These are phyloP conservation scores for Peronospora farinosa DNA, from an alignment of 352 stramenopile genomes.

Conservation along the genomic window DNA sequence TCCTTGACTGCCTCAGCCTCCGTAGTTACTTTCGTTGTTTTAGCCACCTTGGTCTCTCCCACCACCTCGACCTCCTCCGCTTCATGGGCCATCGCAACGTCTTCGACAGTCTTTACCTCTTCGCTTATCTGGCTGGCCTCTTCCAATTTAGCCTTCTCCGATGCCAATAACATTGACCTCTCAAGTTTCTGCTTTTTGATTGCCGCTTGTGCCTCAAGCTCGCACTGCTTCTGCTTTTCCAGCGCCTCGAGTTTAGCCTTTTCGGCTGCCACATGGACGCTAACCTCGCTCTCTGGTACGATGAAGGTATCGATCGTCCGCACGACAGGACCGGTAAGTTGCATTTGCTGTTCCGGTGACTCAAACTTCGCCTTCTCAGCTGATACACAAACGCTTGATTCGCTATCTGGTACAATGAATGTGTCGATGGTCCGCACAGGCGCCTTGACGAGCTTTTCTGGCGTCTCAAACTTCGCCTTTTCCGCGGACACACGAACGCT, in stretches of 20 bases:
- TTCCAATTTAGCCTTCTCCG: slow-evolving; percentile 17
- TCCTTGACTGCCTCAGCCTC: not conserved
- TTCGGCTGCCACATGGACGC: slow-evolving; percentile 33
- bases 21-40: not conserved
- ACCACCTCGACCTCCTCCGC: slow-evolving; percentile 1
- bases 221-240: slow-evolving; percentile 36
- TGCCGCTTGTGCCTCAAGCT: slow-evolving; percentile 23
- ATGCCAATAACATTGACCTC: slow-evolving; percentile 10
- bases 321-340: not conserved
- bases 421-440: slow-evolving; percentile 15
- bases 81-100: not conserved
- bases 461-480: slow-evolving; percentile 14
- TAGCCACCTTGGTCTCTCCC: not conserved
- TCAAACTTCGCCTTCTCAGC: slow-evolving; percentile 26
- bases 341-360: slow-evolving; percentile 1
- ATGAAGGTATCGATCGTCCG: slow-evolving; percentile 36
- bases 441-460: slow-evolving; percentile 16
- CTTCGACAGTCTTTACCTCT: not conserved
- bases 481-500: slow-evolving; percentile 21
- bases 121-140: not conserved
- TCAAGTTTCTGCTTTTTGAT: slow-evolving; percentile 23
- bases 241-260: slow-evolving; percentile 39
- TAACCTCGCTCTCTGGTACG: slow-evolving; percentile 30
- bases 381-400: slow-evolving; percentile 21
- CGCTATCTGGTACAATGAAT: slow-evolving; percentile 16